Conservation (phyloP, 2,329 filamentous ascomycete species). For the Alternaria panax region DNA sequence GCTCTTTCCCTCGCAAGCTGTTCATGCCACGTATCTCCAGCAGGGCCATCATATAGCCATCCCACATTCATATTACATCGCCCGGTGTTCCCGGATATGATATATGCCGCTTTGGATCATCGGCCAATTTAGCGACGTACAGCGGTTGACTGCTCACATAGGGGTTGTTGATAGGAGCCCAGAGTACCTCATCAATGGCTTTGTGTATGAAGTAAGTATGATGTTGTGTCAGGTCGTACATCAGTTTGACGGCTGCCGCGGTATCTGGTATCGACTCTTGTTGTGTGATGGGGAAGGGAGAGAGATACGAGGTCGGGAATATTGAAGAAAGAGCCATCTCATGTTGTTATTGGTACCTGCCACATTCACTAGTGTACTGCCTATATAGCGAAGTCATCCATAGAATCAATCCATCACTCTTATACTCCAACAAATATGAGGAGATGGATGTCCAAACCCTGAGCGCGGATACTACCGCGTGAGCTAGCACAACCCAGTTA, state of each 20-base stretch:
- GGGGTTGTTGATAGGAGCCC: not conserved
- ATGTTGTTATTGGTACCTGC: too few relatives aligned
- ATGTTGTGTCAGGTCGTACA: not conserved
- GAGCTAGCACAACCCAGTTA: not conserved
- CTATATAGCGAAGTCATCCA: too few relatives aligned
- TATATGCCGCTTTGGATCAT: not conserved
- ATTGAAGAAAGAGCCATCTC: too few relatives aligned
- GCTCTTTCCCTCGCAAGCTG: not conserved
- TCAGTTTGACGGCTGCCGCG: not conserved
- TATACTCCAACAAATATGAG: too few relatives aligned
- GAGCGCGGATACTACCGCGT: not conserved
- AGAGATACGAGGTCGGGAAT: not conserved
- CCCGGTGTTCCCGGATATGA: not conserved
- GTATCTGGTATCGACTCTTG: not conserved
- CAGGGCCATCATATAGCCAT: not conserved
- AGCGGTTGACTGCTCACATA: not conserved
- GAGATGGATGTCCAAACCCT: not conserved
- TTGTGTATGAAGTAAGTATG: not conserved
- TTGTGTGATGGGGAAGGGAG: not conserved
- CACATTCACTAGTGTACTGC: too few relatives aligned
- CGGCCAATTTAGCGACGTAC: not conserved
- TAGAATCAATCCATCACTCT: too few relatives aligned
- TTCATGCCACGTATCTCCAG: not conserved
- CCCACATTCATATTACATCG: not conserved
- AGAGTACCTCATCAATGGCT: not conserved